Evolutionary conservation across 345 rosid species (phyloP), one percentile per base, ranked within the genome.

Genomic region (Erysimum cheiranthoides): DNA sequence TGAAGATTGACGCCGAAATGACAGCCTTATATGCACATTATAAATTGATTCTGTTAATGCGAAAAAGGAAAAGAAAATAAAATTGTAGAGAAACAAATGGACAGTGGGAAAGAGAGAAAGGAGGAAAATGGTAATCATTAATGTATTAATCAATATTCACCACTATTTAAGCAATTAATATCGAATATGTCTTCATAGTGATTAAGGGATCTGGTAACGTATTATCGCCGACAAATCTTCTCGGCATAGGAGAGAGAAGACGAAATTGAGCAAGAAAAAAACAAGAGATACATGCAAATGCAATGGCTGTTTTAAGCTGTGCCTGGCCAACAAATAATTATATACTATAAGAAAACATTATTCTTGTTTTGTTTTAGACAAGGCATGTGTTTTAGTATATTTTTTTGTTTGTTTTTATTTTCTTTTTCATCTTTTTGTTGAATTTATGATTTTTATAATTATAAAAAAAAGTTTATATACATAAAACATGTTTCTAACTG

Each of bases 211-310:
- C 34, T 74, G 28, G 50, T 67, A 68, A 53, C 68, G 56, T 60
- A 68, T 67, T 60, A 75, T 17, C 61, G 79, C 79, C 78, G 68
- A 75, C 79, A 75, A 75, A 75, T 74, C 72, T 74, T 73, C 72
- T 35, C 14, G n/a, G 17, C 34, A 18, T 56, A 28, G 0, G 68
- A 50, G 61, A 61, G 51, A 73, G 53, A 52, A 14, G 50, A 38
- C 31, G 35, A 36, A 36, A 65, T 27, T 66, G 17, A 66, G 70
- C 4, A 39, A 30, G 39, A 39, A 53, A 54, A 35, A 54, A 38
- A 12, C 70, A 39, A 68, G 49, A 53, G 61, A 51, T 14, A 51
- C 18, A 9, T 14, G 30, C 17, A 13, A 43, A 9, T 14, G 30
- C 17, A 13, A 43, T 54, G 45, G 79, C 62, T 75, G 79, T 59